phyloP scores from a whole-genome alignment of 768 basidiomycete species.

The Boletellus emodensis region DNA sequence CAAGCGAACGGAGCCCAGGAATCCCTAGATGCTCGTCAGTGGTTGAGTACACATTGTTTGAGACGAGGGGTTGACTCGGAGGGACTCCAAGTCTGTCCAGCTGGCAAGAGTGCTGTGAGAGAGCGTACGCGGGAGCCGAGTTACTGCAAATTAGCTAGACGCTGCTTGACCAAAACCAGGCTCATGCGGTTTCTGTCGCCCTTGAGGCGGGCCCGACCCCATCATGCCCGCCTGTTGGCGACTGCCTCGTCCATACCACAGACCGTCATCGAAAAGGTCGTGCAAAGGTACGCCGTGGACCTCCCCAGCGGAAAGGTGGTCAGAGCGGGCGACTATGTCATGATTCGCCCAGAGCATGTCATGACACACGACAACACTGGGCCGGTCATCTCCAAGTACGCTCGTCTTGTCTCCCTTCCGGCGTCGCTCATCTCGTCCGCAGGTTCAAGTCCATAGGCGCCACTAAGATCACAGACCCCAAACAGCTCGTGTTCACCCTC shows the following conservation, averaged over 20 bases:
- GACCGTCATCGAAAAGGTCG: slow-evolving; percentile 95
- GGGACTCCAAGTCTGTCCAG: too few relatives aligned
- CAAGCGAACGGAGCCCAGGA: too few relatives aligned
- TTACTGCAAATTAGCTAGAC: background rate
- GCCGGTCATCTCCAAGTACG: slow-evolving; percentile 95
- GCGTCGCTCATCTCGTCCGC: background rate
- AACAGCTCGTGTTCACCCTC: slow-evolving; percentile 91
- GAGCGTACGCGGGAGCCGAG: background rate
- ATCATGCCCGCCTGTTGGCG: slow-evolving; percentile 28
- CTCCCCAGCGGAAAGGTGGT: slow-evolving; percentile 75
- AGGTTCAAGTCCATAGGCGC: slow-evolving; percentile 97
- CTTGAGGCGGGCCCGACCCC: slow-evolving; percentile 4
- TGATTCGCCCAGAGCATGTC: slow-evolving; percentile 97
- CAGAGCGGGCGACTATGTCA: slow-evolving; percentile 97
- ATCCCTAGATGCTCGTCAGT: too few relatives aligned
- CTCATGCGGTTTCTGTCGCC: slow-evolving; percentile 15
- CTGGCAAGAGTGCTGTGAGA: too few relatives aligned
- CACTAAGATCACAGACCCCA: slow-evolving; percentile 71
- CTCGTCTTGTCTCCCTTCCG: background rate
- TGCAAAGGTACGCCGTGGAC: slow-evolving; percentile 95
- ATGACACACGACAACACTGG: slow-evolving; percentile 99
- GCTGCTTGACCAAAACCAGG: too few relatives aligned
- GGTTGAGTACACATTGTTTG: too few relatives aligned
- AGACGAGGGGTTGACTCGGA: too few relatives aligned
- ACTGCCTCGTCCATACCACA: slow-evolving; percentile 52